Base-by-base conservation (phyloP, 495 filamentous ascomycete genomes). In the Neurospora sp. region DNA sequence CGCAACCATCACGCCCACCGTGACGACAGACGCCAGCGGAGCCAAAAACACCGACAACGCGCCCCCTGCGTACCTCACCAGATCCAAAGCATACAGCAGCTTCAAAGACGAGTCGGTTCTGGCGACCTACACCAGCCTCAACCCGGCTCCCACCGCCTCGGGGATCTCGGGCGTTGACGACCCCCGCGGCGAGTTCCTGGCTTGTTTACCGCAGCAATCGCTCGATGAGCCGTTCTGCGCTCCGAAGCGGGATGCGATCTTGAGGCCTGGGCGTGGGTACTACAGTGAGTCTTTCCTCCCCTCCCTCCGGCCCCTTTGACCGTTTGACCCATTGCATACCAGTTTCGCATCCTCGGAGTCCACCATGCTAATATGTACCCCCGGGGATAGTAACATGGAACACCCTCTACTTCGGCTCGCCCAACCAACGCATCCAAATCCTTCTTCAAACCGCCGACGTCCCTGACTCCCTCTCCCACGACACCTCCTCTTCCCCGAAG, bases 191-290 rank as follows among this genome's bases (percentile, higher is more conserved):
- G 72, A 75, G 16, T 82, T 82, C 70, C 75, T 77, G 10, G 75
- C 76, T 7, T 82, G 80, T 74, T 46, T 62, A 11, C 35, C 70
- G 27, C 71, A 77, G 71, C 73, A 76, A 18, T 73, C 72, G 73
- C 42, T 40, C 39, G 70, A 75, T 27, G 75, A 72, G 69, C 81
- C 80, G 1, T 80, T 82, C 49, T 82, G 81, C 62, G 71, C 72
- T 3, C 81, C 81, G 5, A 72, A 73, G 71, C 9, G 46, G 6
- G 81, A 79, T 11, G 75, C 72, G 40, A 46, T 75, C 6, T 62
- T 82, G 10, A 40, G 74, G 23, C 71, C 72, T 0, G 80, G 79
- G 0, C 38, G 70, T 31, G 77, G 78, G 1, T 82, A 82, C 69
- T 82, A 82, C 66, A 75, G 80, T 80, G 44, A 70, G 72, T 70